These are phyloP conservation scores for Hypoxylon trugodes DNA, from an alignment of 495 filamentous ascomycete species.

Conservation along the genomic window DNA sequence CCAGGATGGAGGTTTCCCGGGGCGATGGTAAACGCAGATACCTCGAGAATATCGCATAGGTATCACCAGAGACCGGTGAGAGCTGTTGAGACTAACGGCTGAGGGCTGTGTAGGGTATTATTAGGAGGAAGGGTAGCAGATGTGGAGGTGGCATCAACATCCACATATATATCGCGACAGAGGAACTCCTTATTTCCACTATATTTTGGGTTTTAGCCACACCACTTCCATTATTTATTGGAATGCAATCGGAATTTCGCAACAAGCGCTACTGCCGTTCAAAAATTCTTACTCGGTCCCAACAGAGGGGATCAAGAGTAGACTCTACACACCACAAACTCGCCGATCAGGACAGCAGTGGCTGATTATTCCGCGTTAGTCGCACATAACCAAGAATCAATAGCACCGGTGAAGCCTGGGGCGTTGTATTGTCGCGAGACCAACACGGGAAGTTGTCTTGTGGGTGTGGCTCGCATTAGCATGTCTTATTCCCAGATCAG, in stretches of 20 bases:
- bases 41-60: too few relatives aligned
- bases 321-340: neutral
- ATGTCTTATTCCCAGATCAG: neutral
- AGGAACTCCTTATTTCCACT: too few relatives aligned
- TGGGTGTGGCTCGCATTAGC: neutral
- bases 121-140: too few relatives aligned
- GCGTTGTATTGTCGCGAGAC: neutral
- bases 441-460: neutral
- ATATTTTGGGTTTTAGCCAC: too few relatives aligned
- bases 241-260: neutral
- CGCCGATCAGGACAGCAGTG: neutral
- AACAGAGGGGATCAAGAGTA: neutral
- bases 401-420: neutral
- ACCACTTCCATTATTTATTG: too few relatives aligned
- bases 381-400: neutral
- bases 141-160: too few relatives aligned
- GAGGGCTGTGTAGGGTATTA: too few relatives aligned
- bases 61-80: too few relatives aligned
- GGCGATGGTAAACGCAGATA: constrained; percentile 8
- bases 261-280: constrained; percentile 12
- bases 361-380: too few relatives aligned
- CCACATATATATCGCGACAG: too few relatives aligned
- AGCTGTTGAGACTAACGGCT: too few relatives aligned
- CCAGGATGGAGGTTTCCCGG: neutral
- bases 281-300: neutral